Evolutionary conservation across 495 filamentous ascomycete species (phyloP).

Genomic region (Aspergillus sparsus): DNA sequence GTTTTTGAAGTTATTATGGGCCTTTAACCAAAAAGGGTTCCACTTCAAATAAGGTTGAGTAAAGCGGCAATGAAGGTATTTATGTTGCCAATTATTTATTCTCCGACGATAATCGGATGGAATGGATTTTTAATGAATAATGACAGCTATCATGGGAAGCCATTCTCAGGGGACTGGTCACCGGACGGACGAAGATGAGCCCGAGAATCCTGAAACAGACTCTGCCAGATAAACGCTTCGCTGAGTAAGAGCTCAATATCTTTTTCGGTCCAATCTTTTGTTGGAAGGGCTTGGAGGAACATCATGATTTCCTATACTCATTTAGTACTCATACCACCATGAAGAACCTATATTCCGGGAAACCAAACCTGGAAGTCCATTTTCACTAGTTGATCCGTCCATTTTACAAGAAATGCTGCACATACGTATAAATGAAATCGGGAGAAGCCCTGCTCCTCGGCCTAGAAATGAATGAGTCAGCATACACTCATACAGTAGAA

Average conservation of each 20-base stretch:
- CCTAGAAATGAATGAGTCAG: conserved; percentile 52
- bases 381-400: conserved; percentile 90
- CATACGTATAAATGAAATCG: conserved; percentile 98
- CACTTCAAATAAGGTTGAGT: conserved; percentile 71
- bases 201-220: conserved; percentile 81
- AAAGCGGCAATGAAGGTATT: conserved; percentile 11
- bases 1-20: conserved; percentile 73
- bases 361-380: conserved; percentile 82
- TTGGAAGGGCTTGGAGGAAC: conserved; percentile 95
- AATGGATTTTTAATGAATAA: conserved; percentile 34
- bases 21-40: conserved; percentile 87
- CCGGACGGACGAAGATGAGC: conserved; percentile 70
- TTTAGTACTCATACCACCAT: conserved; percentile 11
- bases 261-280: conserved; percentile 95
- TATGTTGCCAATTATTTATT: background rate
- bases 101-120: background rate
- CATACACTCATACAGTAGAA: background rate
- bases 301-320: conserved; percentile 86
- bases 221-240: conserved; percentile 96
- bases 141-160: conserved; percentile 45
- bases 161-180: conserved; percentile 42
- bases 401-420: conserved; percentile 97
- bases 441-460: conserved; percentile 97
- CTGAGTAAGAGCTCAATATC: conserved; percentile 94
- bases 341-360: background rate